A percentile compares a stretch with the other conserved stretches of the same genome.
These are phyloP conservation scores for Wickerhamomyces queroliae DNA, from an alignment of 805 yeast genomes.

Conservation along the genomic window DNA sequence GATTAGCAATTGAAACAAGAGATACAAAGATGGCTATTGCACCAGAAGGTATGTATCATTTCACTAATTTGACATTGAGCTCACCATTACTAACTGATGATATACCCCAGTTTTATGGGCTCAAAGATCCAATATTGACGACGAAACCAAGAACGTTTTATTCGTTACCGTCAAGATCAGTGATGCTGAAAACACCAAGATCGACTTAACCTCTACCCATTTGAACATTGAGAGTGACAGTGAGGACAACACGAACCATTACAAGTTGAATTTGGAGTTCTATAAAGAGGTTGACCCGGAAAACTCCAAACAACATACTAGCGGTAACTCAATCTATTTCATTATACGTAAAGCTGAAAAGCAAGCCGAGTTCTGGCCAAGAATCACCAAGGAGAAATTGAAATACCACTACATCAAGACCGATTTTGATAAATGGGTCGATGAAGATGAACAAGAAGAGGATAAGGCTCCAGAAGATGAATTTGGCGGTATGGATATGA, in stretches of 20 bases:
- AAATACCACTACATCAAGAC: slow-evolving; percentile 81
- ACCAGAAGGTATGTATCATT: slow-evolving; percentile 8
- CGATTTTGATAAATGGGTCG: slow-evolving; percentile 97
- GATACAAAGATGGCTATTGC: slow-evolving; percentile 3
- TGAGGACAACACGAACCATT: slow-evolving; percentile 38
- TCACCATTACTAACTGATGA: slow-evolving; percentile 2
- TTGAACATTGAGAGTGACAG: slow-evolving; percentile 51
- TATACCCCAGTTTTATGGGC: slow-evolving; percentile 79
- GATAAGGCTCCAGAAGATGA: slow-evolving; percentile 27
- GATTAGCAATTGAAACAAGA: background rate
- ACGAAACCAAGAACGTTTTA: slow-evolving; percentile 65
- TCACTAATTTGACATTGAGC: background rate
- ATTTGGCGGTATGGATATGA: slow-evolving; percentile 29
- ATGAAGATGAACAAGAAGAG: slow-evolving; percentile 86
- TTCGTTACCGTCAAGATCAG: slow-evolving; percentile 68
- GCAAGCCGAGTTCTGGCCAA: slow-evolving; percentile 87
- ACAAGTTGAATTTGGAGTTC: slow-evolving; percentile 67
- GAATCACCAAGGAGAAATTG: slow-evolving; percentile 82
- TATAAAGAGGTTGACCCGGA: slow-evolving; percentile 69
- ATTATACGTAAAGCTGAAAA: slow-evolving; percentile 64
- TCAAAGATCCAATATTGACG: slow-evolving; percentile 82
- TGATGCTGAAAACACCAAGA: slow-evolving; percentile 58
- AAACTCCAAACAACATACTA: slow-evolving; percentile 49
- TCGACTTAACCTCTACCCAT: slow-evolving; percentile 51
- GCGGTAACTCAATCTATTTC: slow-evolving; percentile 53